These are phyloP conservation scores for Pezicula carpinea DNA, from an alignment of 2,329 filamentous ascomycete genomes.

Conservation along the genomic window DNA sequence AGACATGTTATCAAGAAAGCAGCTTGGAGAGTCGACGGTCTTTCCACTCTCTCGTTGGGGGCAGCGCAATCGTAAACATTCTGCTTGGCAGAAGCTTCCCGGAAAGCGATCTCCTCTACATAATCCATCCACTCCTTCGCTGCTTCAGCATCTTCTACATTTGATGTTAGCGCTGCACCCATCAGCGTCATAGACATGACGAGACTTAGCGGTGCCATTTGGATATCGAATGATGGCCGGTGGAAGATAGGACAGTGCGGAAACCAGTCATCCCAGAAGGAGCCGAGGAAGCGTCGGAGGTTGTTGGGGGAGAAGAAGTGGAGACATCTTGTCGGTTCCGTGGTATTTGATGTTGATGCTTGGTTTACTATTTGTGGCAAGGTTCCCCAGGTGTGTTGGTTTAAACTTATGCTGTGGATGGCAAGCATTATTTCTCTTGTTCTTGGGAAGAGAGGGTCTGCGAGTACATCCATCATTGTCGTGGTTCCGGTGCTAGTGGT, in stretches of 20 bases:
- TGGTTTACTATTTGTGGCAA: background rate
- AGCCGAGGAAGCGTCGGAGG: background rate
- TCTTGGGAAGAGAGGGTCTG: background rate
- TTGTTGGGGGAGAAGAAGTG: conserved; percentile 1
- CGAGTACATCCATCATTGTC: background rate
- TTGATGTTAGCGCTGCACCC: background rate
- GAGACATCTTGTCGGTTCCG: background rate
- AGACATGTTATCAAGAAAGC: background rate
- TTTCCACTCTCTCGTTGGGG: background rate
- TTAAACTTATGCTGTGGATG: background rate
- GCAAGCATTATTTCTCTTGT: background rate
- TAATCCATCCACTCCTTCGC: background rate
- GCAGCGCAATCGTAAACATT: background rate
- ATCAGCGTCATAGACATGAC: conserved; percentile 1
- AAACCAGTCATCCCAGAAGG: conserved; percentile 2
- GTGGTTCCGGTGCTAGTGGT: background rate
- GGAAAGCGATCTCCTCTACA: conserved; percentile 1
- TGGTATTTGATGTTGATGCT: background rate
- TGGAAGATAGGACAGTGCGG: conserved; percentile 1
- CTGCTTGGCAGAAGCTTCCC: background rate
- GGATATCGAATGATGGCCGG: background rate
- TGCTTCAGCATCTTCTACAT: background rate
- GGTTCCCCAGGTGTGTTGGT: background rate
- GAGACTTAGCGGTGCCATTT: background rate
- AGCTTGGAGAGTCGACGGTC: background rate